Conservation (phyloP, 768 basidiomycete species). For the Kwoniella heveanensis region DNA sequence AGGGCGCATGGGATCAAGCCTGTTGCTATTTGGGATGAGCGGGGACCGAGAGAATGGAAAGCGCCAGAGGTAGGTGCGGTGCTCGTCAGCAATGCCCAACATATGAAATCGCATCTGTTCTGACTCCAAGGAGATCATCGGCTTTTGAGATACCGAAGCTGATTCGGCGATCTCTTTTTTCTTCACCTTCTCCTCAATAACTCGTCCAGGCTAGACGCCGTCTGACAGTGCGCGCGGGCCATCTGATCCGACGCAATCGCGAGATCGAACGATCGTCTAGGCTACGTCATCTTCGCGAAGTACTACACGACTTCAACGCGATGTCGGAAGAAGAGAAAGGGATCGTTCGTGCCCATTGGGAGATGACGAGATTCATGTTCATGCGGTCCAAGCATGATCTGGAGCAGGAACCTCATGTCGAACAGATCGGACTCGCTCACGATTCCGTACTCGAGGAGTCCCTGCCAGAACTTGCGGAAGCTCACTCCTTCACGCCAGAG, state of each 20-base stretch:
- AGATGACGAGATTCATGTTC: constrained; percentile 23
- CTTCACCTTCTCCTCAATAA: background rate
- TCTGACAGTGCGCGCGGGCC: constrained; percentile 23
- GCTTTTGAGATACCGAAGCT: too few species aligned
- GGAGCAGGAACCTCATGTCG: background rate
- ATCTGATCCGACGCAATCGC: constrained; percentile 36
- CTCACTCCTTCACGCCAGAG: too few species aligned
- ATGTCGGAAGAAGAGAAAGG: constrained; percentile 28
- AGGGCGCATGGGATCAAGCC: constrained; percentile 44
- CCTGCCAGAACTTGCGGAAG: too few species aligned
- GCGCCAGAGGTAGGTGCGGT: constrained; percentile 39
- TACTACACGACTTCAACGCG: constrained; percentile 19
- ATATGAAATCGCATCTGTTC: too few species aligned
- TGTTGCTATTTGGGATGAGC: constrained; percentile 51
- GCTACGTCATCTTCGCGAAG: constrained; percentile 20
- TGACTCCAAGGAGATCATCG: too few species aligned
- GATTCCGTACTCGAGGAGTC: too few species aligned
- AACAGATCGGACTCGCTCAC: too few species aligned
- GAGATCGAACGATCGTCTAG: constrained; percentile 41
- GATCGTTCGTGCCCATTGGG: constrained; percentile 24
- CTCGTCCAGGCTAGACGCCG: constrained; percentile 29
- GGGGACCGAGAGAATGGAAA: constrained; percentile 52
- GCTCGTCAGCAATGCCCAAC: too few species aligned
- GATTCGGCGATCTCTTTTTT: too few species aligned
- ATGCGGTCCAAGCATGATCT: constrained; percentile 8